These are phyloP conservation scores for Rugonectria rugulosa DNA, from an alignment of 2,329 filamentous ascomycete genomes.

Conservation along the genomic window DNA sequence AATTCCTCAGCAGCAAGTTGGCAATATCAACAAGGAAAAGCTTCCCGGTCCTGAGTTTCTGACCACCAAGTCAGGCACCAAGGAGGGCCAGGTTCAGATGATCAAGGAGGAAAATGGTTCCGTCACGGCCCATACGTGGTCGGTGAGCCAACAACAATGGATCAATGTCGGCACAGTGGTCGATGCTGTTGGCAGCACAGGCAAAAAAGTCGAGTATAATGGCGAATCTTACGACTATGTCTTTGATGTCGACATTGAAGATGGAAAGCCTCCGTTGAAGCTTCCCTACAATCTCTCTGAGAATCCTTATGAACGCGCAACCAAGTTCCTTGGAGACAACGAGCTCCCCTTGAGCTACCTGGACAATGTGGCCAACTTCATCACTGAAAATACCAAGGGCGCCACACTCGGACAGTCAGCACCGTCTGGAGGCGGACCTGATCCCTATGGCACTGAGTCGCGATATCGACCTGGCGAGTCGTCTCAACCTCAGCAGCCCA, in stretches of 20 bases:
- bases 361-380: constrained; percentile 92
- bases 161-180: constrained; percentile 93
- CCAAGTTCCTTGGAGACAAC: constrained; percentile 89
- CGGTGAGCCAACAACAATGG: constrained; percentile 75
- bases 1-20: constrained; percentile 86
- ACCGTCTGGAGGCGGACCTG: constrained; percentile 60
- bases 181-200: constrained; percentile 83
- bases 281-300: constrained; percentile 93
- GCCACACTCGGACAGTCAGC: constrained; percentile 76
- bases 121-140: constrained; percentile 90
- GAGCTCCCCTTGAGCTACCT: constrained; percentile 87
- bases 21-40: constrained; percentile 88
- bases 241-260: constrained; percentile 95
- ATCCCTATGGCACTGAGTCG: constrained; percentile 81
- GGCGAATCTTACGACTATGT: constrained; percentile 95
- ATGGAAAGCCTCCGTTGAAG: constrained; percentile 90
- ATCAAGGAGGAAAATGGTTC: constrained; percentile 83
- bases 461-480: constrained; percentile 75
- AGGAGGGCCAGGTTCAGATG: constrained; percentile 95
- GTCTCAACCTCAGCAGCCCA: constrained; percentile 54
- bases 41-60: constrained; percentile 90
- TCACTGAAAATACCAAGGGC: constrained; percentile 87
- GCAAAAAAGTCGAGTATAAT: constrained; percentile 77
- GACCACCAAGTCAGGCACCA: constrained; percentile 82
- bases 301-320: constrained; percentile 90